Evolutionary conservation across 2,329 filamentous ascomycete species (phyloP).

Genomic region (Colletotrichum gigasporum): DNA sequence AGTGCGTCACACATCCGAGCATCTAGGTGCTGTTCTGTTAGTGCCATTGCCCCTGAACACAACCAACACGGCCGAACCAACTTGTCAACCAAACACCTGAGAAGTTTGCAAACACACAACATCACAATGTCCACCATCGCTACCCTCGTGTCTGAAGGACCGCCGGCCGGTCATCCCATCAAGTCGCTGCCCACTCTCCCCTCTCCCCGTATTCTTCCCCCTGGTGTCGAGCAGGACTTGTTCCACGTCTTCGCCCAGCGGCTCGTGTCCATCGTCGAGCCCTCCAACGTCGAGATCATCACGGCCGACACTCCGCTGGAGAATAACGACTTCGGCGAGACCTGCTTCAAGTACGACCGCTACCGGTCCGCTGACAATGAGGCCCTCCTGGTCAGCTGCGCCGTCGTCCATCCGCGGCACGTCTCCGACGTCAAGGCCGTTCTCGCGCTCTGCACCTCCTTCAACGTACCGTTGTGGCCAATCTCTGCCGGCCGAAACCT

Average conservation of each 20-base stretch:
- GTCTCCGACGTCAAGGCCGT: constrained; percentile 55
- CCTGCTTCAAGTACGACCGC: constrained; percentile 42
- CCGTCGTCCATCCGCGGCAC: constrained; percentile 42
- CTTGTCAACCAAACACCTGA: neutral
- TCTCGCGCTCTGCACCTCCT: constrained; percentile 45
- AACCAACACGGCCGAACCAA: neutral
- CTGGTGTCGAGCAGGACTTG: neutral
- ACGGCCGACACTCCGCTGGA: constrained; percentile 11
- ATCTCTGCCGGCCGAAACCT: constrained; percentile 49
- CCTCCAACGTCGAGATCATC: constrained; percentile 34
- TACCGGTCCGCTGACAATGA: constrained; percentile 48
- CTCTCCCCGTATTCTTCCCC: constrained; percentile 6
- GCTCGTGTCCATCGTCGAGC: constrained; percentile 31
- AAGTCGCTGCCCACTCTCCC: neutral
- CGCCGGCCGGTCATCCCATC: neutral
- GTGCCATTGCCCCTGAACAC: neutral
- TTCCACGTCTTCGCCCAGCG: constrained; percentile 34
- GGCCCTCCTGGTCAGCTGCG: constrained; percentile 51
- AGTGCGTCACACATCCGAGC: too few relatives aligned
- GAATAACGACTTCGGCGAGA: constrained; percentile 16
- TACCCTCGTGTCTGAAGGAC: neutral
- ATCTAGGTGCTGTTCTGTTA: too few relatives aligned
- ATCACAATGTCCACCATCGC: neutral
- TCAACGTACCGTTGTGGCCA: constrained; percentile 45
- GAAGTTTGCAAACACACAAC: neutral